phyloP scores from a whole-genome alignment of 1,139 yeast species.

The Scheffersomyces cryptocercus region DNA sequence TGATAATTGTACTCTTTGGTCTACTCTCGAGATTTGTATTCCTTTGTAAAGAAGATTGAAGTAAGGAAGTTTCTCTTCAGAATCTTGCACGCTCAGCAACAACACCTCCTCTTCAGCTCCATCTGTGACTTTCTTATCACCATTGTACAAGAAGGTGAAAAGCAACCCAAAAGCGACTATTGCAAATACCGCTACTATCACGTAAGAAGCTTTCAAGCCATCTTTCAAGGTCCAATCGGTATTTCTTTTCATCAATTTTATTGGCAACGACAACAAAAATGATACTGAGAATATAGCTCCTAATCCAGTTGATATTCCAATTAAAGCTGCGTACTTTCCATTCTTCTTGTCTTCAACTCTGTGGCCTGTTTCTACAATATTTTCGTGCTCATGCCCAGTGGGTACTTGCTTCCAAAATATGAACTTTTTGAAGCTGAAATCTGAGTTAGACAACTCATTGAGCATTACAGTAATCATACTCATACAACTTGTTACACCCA shows the following conservation, averaged over 20 bases:
- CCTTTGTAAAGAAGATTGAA: conserved; percentile 44
- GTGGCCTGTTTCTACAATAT: not conserved
- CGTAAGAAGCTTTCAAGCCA: conserved; percentile 50
- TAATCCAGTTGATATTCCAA: conserved; percentile 64
- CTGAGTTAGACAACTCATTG: conserved; percentile 54
- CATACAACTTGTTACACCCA: conserved; percentile 57
- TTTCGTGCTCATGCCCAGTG: not conserved
- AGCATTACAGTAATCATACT: conserved; percentile 52
- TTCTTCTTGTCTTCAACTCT: conserved; percentile 24
- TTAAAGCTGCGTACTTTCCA: conserved; percentile 60
- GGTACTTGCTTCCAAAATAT: conserved; percentile 4
- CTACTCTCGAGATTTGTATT: conserved; percentile 29
- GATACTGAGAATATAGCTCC: conserved; percentile 67
- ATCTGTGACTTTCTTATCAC: conserved; percentile 21
- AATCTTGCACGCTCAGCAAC: conserved; percentile 10
- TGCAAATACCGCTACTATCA: conserved; percentile 48
- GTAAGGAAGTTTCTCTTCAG: conserved; percentile 6
- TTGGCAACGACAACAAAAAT: conserved; percentile 50
- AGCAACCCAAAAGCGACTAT: conserved; percentile 38
- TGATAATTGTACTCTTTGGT: conserved; percentile 47
- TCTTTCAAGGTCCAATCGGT: conserved; percentile 33
- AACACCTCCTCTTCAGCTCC: conserved; percentile 15
- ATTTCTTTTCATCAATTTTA: conserved; percentile 29
- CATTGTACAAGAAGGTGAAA: conserved; percentile 48
- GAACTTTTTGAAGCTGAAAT: conserved; percentile 25